phyloP scores from a whole-genome alignment of 495 filamentous ascomycete genomes.

The Letharia columbiana region DNA sequence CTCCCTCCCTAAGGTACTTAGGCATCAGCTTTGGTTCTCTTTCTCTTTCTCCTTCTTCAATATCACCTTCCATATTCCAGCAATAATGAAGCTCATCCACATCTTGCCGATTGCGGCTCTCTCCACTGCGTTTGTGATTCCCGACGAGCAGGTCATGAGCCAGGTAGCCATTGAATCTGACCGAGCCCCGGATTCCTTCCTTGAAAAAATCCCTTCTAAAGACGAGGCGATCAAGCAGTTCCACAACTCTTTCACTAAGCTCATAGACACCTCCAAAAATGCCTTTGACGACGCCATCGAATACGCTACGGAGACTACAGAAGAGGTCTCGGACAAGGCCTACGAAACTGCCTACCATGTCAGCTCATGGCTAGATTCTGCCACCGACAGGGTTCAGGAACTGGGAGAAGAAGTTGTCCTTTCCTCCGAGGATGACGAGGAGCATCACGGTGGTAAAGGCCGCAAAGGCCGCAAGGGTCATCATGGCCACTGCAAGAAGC shows the following conservation, averaged over 20 bases:
- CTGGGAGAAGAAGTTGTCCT: conserved; percentile 7
- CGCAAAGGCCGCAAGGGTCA: conserved; percentile 24
- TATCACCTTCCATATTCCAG: background rate
- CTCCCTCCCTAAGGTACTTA: background rate
- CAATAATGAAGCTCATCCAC: conserved; percentile 41
- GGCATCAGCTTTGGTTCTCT: background rate
- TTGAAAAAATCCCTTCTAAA: conserved; percentile 33
- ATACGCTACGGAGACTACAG: conserved; percentile 27
- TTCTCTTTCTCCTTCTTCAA: background rate
- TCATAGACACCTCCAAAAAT: conserved; percentile 33
- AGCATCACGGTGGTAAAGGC: conserved; percentile 4
- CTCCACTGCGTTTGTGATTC: conserved; percentile 51
- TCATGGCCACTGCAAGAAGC: conserved; percentile 28
- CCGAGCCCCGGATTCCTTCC: conserved; percentile 26
- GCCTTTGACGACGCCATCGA: conserved; percentile 41
- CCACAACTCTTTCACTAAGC: conserved; percentile 30
- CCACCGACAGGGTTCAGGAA: conserved; percentile 24
- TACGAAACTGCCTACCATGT: conserved; percentile 36
- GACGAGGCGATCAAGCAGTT: conserved; percentile 32
- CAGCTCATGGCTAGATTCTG: conserved; percentile 37
- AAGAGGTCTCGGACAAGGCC: conserved; percentile 30
- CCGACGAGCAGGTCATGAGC: conserved; percentile 34
- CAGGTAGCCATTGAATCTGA: conserved; percentile 36
- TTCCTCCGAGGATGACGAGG: background rate
- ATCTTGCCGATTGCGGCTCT: conserved; percentile 47